Evolutionary conservation across 2,329 filamentous ascomycete species (phyloP), one percentile per base, ranked within the genome.

Genomic region (Epichloe uncinata): DNA sequence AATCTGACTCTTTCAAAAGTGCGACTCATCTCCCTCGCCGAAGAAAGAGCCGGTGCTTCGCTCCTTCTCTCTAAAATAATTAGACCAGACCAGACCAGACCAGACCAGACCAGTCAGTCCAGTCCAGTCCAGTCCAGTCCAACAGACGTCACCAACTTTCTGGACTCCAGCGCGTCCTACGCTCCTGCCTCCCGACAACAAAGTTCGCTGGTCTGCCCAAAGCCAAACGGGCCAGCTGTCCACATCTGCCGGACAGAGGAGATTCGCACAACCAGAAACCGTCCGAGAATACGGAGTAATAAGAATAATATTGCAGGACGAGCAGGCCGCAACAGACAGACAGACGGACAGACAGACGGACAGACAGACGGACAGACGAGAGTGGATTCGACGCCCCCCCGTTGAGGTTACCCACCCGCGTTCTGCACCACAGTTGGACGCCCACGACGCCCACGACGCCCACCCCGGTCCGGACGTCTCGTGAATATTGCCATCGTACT

Each of bases 381-480:
- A 38, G 45, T 51, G 49, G 40, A 45, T 45, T 40, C 42, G 47
- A 46, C 30, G 18, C 22, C 44, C 44, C 30, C 44, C 30, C 34
- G 33, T 43, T 8, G 41, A 47, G 22, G 45, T 33, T 42, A 34
- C 45, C 40, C 40, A 34, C 49, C 40, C 45, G 49, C 34, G 47
- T 48, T 41, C 34, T 49, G 46, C 50, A 48, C 36, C 47, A 38
- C 46, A 42, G 22, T 22, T 22, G 22, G 34, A 48, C 50, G 42
- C 41, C 34, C 9, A 30, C 37, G 7, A 30, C 38, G 22, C 33
- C 34, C 3, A 30, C 37, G 7, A 30, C 38, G 22, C 33, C 13
- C 41, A 34, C 49, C 46, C 47, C 40, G 8, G 44, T 41, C 45
- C 35, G n/a, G 40, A 47, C 22, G 38, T 33, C 43, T 44, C 15